Percentiles rank a stretch among this genome's conserved stretches.
Evolutionary conservation across 2,329 filamentous ascomycete species (phyloP).

Genomic region (Cercospora berteroae): DNA sequence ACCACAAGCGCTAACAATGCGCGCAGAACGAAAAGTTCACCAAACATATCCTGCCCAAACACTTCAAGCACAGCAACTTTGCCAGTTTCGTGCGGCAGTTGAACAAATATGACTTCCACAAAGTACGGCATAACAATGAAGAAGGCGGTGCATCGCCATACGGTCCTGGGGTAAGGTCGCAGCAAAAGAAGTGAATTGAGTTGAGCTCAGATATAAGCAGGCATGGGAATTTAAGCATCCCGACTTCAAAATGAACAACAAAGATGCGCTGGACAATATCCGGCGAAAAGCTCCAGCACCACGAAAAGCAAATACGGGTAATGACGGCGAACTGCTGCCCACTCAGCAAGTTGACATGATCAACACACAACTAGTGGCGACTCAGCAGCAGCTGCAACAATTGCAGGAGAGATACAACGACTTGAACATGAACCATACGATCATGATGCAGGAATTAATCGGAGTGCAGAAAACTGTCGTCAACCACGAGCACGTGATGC

Average conservation of each 20-base stretch:
- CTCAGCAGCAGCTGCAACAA: constrained; percentile 86
- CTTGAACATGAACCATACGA: constrained; percentile 64
- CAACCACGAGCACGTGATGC: constrained; percentile 69
- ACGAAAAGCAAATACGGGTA: constrained; percentile 64
- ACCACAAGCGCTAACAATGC: constrained; percentile 2
- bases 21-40: constrained; percentile 94
- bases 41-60: constrained; percentile 91
- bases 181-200: background rate
- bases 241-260: constrained; percentile 92
- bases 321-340: constrained; percentile 69
- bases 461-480: constrained; percentile 68
- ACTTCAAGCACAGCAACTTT: constrained; percentile 94
- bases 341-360: constrained; percentile 86
- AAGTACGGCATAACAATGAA: constrained; percentile 88
- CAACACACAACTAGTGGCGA: constrained; percentile 82
- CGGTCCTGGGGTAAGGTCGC: constrained; percentile 65
- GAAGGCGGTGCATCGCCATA: constrained; percentile 80
- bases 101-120: constrained; percentile 75
- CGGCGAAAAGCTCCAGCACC: constrained; percentile 90
- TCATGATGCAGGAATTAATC: constrained; percentile 63
- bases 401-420: constrained; percentile 83
- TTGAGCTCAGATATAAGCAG: constrained; percentile 49
- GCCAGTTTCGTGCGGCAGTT: constrained; percentile 73
- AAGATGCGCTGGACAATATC: constrained; percentile 95
- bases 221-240: constrained; percentile 97